phyloP scores from a whole-genome alignment of 2,329 filamentous ascomycete genomes.

The Botrytis deweyae region DNA sequence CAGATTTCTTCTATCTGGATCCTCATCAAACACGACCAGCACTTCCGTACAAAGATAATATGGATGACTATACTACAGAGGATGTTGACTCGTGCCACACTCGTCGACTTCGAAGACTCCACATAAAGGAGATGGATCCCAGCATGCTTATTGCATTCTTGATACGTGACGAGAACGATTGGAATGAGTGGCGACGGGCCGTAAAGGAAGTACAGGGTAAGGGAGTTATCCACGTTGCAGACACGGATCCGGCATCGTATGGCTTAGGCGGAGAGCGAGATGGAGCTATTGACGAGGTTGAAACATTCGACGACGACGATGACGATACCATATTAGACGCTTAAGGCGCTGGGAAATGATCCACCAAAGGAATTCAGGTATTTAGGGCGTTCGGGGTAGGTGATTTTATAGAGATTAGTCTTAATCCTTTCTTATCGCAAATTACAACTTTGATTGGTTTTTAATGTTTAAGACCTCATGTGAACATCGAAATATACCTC shows the following conservation, averaged over 20 bases:
- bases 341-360: conserved; percentile 17
- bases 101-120: conserved; percentile 74
- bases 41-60: conserved; percentile 61
- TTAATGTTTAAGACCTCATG: neutral
- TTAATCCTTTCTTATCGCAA: neutral
- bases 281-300: conserved; percentile 83
- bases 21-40: conserved; percentile 82
- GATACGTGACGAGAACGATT: conserved; percentile 79
- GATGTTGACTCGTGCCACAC: conserved; percentile 87
- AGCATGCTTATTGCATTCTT: conserved; percentile 97
- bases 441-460: neutral
- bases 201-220: conserved; percentile 77
- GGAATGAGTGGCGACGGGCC: conserved; percentile 76
- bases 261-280: conserved; percentile 59
- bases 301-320: conserved; percentile 71
- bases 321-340: conserved; percentile 42
- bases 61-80: conserved; percentile 61
- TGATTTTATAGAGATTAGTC: conserved; percentile 1
- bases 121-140: conserved; percentile 91
- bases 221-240: conserved; percentile 79
- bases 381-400: conserved; percentile 9
- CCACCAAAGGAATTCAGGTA: neutral
- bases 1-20: conserved; percentile 89
- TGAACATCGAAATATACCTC: neutral
- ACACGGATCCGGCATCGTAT: conserved; percentile 60